These are phyloP conservation scores for Euphorbia tirucalli DNA, from an alignment of 345 rosid genomes.

Conservation along the genomic window DNA sequence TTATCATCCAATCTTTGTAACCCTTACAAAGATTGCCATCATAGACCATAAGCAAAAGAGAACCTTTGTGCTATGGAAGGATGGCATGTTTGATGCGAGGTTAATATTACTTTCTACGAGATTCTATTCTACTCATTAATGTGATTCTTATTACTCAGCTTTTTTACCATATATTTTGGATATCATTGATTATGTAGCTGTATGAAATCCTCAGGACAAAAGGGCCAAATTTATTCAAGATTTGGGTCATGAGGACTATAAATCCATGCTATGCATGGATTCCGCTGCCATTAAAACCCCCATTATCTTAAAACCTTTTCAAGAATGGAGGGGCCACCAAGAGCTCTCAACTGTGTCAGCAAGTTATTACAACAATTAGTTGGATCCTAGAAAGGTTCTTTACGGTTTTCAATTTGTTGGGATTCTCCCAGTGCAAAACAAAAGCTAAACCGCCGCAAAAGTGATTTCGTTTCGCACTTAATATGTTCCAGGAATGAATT, in stretches of 20 bases:
- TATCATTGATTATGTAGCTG: slow-evolving; percentile 41
- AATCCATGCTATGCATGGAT: slow-evolving; percentile 76
- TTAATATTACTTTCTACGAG: slow-evolving; percentile 16
- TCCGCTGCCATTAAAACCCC: slow-evolving; percentile 71
- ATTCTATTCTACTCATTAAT: not conserved
- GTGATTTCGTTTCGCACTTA: too few relatives aligned
- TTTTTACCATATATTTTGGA: slow-evolving; percentile 3
- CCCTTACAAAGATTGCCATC: slow-evolving; percentile 86
- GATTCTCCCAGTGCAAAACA: too few relatives aligned
- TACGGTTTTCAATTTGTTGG: slow-evolving; percentile 50
- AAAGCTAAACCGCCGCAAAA: too few relatives aligned
- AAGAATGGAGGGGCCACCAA: slow-evolving; percentile 90
- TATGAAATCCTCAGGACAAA: slow-evolving; percentile 96
- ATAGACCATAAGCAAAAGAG: slow-evolving; percentile 96
- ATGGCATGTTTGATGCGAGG: slow-evolving; percentile 93
- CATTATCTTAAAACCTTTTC: slow-evolving; percentile 65
- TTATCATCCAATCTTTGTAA: too few relatives aligned
- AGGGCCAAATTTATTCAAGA: slow-evolving; percentile 76
- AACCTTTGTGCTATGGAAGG: slow-evolving; percentile 78
- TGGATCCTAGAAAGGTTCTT: slow-evolving; percentile 86
- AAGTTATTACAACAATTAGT: slow-evolving; percentile 90
- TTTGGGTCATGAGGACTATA: slow-evolving; percentile 85
- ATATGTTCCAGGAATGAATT: too few relatives aligned
- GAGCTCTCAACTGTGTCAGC: slow-evolving; percentile 87
- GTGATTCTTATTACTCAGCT: not conserved